Percentiles rank a stretch among this genome's conserved stretches.
Evolutionary conservation across 2,329 filamentous ascomycete genomes (phyloP).

Genomic region (Aspergillus spinulosporus): DNA sequence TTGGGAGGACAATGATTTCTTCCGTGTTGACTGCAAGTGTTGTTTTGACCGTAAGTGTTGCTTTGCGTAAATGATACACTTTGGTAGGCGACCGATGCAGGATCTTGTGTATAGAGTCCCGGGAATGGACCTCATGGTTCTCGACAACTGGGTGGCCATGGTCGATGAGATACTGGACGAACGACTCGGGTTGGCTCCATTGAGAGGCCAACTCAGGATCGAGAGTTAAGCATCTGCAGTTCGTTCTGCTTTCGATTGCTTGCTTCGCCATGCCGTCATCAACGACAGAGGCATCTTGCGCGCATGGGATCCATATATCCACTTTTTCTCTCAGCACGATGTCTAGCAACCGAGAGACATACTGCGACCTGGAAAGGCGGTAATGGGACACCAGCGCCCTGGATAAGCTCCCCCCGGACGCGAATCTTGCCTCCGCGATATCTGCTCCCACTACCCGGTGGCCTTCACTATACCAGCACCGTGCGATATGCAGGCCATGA

Average conservation of each 20-base stretch:
- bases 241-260: slow-evolving; percentile 57
- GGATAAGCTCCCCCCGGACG: slow-evolving; percentile 61
- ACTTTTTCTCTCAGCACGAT: slow-evolving; percentile 62
- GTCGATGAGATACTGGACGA: slow-evolving; percentile 59
- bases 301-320: slow-evolving; percentile 73
- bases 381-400: slow-evolving; percentile 58
- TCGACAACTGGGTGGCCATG: slow-evolving; percentile 58
- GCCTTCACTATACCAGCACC: slow-evolving; percentile 63
- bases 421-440: slow-evolving; percentile 52
- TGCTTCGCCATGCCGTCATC: slow-evolving; percentile 68
- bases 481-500: slow-evolving; percentile 67
- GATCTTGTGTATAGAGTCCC: slow-evolving; percentile 55
- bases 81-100: slow-evolving; percentile 49
- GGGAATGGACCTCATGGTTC: slow-evolving; percentile 55
- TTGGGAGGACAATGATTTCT: slow-evolving; percentile 59
- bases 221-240: slow-evolving; percentile 65
- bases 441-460: slow-evolving; percentile 74
- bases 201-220: slow-evolving; percentile 55
- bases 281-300: slow-evolving; percentile 64
- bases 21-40: slow-evolving; percentile 53
- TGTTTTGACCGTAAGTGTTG: slow-evolving; percentile 31
- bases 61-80: slow-evolving; percentile 63
- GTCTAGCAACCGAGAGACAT: slow-evolving; percentile 58
- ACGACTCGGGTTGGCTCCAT: slow-evolving; percentile 66
- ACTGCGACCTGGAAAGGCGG: slow-evolving; percentile 49